Evolutionary conservation across 805 yeast species (phyloP), one percentile per base, ranked within the genome.

Genomic region (Yamadazyma tumulicola): DNA sequence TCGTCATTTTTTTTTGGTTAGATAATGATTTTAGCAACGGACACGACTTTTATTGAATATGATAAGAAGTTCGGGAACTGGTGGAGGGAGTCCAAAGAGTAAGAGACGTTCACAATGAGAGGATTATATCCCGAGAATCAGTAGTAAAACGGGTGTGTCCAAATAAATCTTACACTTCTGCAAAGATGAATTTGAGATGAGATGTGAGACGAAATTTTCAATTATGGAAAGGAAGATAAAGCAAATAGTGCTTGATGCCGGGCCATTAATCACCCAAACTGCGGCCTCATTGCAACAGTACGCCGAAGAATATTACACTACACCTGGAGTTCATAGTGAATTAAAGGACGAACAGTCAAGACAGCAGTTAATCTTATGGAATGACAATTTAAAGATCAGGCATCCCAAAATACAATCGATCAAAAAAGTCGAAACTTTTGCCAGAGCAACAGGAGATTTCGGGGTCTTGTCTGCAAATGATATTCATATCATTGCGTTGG

Each of bases 251-350:
- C 70, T 93, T 46, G 98, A 93, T 72, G 97, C 98, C 3, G 93
- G 96, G 32, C 98, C 98, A 5, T 65, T 93, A 46, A 84, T 93
- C 47, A 83, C 95, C 2, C 94, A 86, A 50, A 72, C 93, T 4
- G 85, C 85, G 9, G 72, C 88, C 3, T 74, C 80, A 14, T 67
- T 93, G 29, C 79, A 80, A 49, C 76, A 74, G 44, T 75, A 72
- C 52, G 97, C 95, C 1, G 59, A 72, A 12, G 57, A 61, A n/a
- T 85, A 85, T 51, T 83, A 69, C 56, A 89, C 97, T 10, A 86
- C 97, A 2, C 97, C 97, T 10, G 89, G 96, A 1, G 97, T 93
- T 12, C 77, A 73, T 49, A 69, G 74, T 19, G 99, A 93, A 64
- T 79, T 93, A 54, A 80, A 75, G 51, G 97, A 93, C 64, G 96